Base-by-base conservation (phyloP, 345 rosid species). In the Sapria himalayana region DNA sequence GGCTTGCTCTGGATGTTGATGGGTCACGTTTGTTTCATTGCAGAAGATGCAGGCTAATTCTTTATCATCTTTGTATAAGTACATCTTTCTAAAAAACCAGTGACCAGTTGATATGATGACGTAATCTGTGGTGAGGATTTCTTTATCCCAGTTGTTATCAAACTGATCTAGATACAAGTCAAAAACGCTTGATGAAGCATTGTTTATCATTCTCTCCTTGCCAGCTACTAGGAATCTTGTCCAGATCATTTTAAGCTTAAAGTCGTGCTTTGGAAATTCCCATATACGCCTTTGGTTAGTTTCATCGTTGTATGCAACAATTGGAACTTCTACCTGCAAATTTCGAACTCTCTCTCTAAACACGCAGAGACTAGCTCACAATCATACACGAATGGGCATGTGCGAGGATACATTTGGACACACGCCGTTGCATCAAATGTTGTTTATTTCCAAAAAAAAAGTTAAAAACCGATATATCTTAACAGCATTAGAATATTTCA, bases 31-130 rank as follows among this genome's bases (percentile, higher is more conserved):
- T 3, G 66, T 66, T 4, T 50, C 53, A n/a, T 59, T 52, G 52
- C 93, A 82, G 46, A 54, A 79, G 14, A 79, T 71, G 34, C 98
- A 89, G 3, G 76, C 82, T 1, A 70, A 24, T 4, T 51, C 25
- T 2, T 70, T 36, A 0, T 49, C 37, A 15, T 69, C 68, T 15
- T 48, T 22, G 5, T 74, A 66, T 3, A 82, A 44, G 60, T 61
- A 50, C 45, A 78, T 45, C 4, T 69, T 76, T 39, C 91, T 61
- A 60, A 78, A 78, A 51, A 79, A 82, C 98, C 93, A 76, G 17
- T 76, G 93, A 14, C 58, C 93, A 9, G 37, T 41, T 0, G 98
- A 79, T 53, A 89, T 44, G 51, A 89, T 43, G 9, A 67, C 67
- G 7, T 70, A 61, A 38, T 81, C 93, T 3, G 54, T 22, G 21